Conservation (phyloP, 2,329 filamentous ascomycete genomes). For the Paradendryphiella salina region DNA sequence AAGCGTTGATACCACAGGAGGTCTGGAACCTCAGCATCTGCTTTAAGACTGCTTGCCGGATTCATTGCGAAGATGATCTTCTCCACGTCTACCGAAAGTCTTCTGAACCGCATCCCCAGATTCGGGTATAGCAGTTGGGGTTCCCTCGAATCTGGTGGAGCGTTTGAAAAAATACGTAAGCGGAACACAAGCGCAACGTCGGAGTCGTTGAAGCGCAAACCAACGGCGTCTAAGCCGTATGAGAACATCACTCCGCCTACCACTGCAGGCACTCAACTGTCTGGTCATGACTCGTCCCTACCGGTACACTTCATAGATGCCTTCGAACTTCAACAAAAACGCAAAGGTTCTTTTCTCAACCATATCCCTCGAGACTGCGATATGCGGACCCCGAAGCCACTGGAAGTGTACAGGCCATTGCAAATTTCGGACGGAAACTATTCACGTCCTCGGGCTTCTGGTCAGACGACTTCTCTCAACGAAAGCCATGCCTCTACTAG, state of each 20-base stretch:
- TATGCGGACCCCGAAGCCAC: conserved; percentile 20
- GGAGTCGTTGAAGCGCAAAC: conserved; percentile 26
- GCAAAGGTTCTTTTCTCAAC: conserved; percentile 40
- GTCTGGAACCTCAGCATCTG: conserved; percentile 9
- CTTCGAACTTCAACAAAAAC: conserved; percentile 28
- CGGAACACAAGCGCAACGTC: conserved; percentile 23
- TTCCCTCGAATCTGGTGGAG: conserved; percentile 39
- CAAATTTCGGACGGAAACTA: conserved; percentile 25
- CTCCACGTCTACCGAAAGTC: conserved; percentile 24
- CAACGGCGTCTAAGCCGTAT: conserved; percentile 24
- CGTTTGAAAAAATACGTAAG: conserved; percentile 20
- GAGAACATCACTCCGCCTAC: conserved; percentile 21
- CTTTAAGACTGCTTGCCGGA: conserved; percentile 21
- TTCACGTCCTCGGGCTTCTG: conserved; percentile 25
- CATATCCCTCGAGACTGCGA: conserved; percentile 41
- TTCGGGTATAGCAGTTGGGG: conserved; percentile 42
- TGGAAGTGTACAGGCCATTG: conserved; percentile 24
- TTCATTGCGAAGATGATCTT: conserved; percentile 20
- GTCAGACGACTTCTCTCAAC: conserved; percentile 13
- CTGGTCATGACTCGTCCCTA: conserved; percentile 12
- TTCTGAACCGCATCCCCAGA: conserved; percentile 36
- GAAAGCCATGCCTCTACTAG: conserved; percentile 3
- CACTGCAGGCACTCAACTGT: conserved; percentile 17
- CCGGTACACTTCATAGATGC: conserved; percentile 28
- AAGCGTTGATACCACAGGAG: conserved; percentile 1